Evolutionary conservation across 2,329 filamentous ascomycete species (phyloP), one percentile per base, ranked within the genome.

Genomic region (Botrytis aclada): DNA sequence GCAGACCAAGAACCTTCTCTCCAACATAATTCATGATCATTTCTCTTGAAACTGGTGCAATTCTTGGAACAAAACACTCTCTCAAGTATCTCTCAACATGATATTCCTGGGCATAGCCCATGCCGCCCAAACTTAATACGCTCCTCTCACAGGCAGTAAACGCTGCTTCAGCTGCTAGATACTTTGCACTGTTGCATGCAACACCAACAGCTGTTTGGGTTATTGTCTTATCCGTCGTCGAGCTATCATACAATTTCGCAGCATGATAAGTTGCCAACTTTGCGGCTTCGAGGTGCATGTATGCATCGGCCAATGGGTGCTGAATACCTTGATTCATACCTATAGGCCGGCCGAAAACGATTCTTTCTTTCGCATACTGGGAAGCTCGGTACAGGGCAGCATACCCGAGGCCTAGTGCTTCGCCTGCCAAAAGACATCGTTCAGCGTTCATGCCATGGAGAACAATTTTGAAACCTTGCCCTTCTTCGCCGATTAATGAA

Each of bases 391-490:
- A 83, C 41, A 90, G 82, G 16, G 88, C 93, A 0, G 90, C 92
- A 77, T 96, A 96, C 0, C 93, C 93, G 0, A 97, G 83, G 0
- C 93, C 93, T 0, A 96, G 85, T 0, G 93, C 93, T 83, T 96
- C 93, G 37, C 93, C 93, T 1, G 92, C 93, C 0, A 94, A 83
- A 0, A 94, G 85, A 79, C 92, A 93, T 3, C 92, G 85, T 80
- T 94, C 92, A 0, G 92, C 92, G 76, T 94, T 94, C 90, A 94
- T 93, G 3, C 92, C 92, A 77, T 93, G 90, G 37, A 94, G 86
- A 70, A 94, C 88, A 72, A 94, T 91, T 78, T 90, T 91, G 85
- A 97, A 97, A 0, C 94, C 93, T 73, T 92, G 86, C 8, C 90
- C 89, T 80, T 96, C 92, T 45, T 87, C 80, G 0, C 93, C 93